phyloP scores from a whole-genome alignment of 2,329 filamentous ascomycete genomes.

The Furcasterigmium sp. region DNA sequence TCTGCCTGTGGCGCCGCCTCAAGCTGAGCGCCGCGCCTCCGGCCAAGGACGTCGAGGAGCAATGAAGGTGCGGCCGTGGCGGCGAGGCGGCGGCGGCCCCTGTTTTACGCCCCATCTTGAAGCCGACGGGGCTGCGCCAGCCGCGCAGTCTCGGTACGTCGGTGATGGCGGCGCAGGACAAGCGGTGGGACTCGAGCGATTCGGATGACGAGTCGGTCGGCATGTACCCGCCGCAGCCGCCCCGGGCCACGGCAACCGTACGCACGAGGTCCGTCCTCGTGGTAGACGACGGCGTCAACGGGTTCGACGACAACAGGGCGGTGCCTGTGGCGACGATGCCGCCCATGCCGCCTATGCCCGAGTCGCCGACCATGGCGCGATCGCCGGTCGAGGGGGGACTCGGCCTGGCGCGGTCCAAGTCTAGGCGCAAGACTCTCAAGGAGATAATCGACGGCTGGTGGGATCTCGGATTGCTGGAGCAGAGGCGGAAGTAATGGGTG shows the following conservation, averaged over 20 bases:
- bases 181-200: constrained; percentile 22
- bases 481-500: constrained; percentile 25
- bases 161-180: constrained; percentile 22
- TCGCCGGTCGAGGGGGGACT: constrained; percentile 16
- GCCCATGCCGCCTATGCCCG: constrained; percentile 6
- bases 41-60: constrained; percentile 40
- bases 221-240: constrained; percentile 23
- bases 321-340: constrained; percentile 12
- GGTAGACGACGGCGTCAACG: constrained; percentile 2
- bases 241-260: constrained; percentile 27
- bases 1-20: constrained; percentile 58
- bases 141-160: constrained; percentile 28
- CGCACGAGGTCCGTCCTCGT: constrained; percentile 1
- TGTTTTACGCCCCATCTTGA: not conserved
- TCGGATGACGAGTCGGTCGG: constrained; percentile 16
- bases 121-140: constrained; percentile 6
- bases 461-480: constrained; percentile 45
- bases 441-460: constrained; percentile 49
- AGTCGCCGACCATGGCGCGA: constrained; percentile 10
- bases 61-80: constrained; percentile 42
- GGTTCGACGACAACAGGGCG: constrained; percentile 1
- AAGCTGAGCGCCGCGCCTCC: constrained; percentile 32
- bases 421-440: constrained; percentile 41
- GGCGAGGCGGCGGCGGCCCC: constrained; percentile 15
- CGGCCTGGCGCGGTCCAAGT: constrained; percentile 14